A percentile compares a stretch with the other conserved stretches of the same genome.
These are phyloP conservation scores for Myxozyma udenii DNA, from an alignment of 805 yeast species.

Conservation along the genomic window DNA sequence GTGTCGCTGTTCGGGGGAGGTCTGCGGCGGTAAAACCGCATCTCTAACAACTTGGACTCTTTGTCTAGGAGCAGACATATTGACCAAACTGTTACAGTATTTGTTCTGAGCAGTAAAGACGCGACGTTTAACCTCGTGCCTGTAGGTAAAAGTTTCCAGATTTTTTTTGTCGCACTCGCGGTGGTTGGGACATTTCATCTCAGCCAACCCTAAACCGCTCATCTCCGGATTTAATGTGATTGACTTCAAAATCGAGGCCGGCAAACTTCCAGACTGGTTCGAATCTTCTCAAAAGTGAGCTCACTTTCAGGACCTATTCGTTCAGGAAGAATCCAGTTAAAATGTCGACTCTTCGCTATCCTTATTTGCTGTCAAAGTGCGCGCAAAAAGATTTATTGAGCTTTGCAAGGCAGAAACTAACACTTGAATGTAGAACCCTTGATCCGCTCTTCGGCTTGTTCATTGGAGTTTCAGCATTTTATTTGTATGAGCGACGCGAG, in stretches of 20 bases:
- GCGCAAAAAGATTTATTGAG: neutral
- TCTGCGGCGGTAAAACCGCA: conserved; percentile 75
- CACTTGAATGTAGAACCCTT: conserved; percentile 5
- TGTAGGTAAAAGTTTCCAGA: neutral
- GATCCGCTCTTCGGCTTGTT: conserved; percentile 31
- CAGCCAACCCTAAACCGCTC: too few species aligned
- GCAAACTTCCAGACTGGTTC: too few species aligned
- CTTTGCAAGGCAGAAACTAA: neutral
- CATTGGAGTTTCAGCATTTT: conserved; percentile 29
- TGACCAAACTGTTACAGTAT: too few species aligned
- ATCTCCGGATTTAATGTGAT: too few species aligned
- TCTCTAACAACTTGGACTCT: conserved; percentile 63
- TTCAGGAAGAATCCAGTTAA: neutral
- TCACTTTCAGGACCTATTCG: too few species aligned
- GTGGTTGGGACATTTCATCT: too few species aligned
- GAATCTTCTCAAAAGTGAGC: too few species aligned
- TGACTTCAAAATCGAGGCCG: too few species aligned
- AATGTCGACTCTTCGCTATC: conserved; percentile 19
- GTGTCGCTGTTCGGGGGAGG: conserved; percentile 89
- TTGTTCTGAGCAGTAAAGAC: too few species aligned
- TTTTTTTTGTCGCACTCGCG: neutral
- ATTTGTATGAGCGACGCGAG: conserved; percentile 28
- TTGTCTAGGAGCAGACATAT: conserved; percentile 71
- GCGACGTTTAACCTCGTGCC: too few species aligned
- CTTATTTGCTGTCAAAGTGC: conserved; percentile 29